A percentile compares a stretch with the other conserved stretches of the same genome.
These are phyloP conservation scores for Fusarium dlaminii DNA, from an alignment of 2,329 filamentous ascomycete species.

Conservation along the genomic window DNA sequence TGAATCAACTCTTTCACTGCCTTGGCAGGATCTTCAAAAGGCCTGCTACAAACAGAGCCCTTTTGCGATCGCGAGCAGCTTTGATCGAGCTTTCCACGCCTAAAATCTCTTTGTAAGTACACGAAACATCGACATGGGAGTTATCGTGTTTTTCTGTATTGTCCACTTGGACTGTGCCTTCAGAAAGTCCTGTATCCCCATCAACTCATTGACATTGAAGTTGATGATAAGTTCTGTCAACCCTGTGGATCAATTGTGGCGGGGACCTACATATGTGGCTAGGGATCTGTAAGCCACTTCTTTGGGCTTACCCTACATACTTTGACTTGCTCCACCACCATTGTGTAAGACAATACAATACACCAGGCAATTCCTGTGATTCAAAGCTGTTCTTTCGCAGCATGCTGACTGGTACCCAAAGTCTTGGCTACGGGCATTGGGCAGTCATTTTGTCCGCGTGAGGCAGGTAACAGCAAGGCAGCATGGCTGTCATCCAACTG, in stretches of 20 bases:
- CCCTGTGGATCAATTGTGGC: constrained; percentile 39
- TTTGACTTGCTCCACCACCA: neutral
- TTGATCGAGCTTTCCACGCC: constrained; percentile 15
- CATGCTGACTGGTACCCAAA: neutral
- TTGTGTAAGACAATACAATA: neutral
- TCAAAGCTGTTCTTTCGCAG: neutral
- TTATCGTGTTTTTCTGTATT: neutral
- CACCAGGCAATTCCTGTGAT: neutral
- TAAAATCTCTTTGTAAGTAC: neutral
- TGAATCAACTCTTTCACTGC: constrained; percentile 27
- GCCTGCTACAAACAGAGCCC: constrained; percentile 37
- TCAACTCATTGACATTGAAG: constrained; percentile 25
- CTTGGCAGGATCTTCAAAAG: constrained; percentile 36
- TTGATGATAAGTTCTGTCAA: constrained; percentile 41
- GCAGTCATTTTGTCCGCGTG: neutral
- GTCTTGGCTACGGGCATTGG: neutral
- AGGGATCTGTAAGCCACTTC: constrained; percentile 22
- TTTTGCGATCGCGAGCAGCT: constrained; percentile 36
- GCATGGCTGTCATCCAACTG: neutral
- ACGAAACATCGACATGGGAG: constrained; percentile 1
- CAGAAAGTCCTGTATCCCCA: constrained; percentile 19
- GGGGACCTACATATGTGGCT: constrained; percentile 24
- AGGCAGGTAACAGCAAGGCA: neutral
- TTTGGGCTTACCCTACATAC: neutral
- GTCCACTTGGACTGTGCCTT: constrained; percentile 27